Evolutionary conservation across 2,329 filamentous ascomycete genomes (phyloP).

Genomic region (Pseudocercospora vitis): DNA sequence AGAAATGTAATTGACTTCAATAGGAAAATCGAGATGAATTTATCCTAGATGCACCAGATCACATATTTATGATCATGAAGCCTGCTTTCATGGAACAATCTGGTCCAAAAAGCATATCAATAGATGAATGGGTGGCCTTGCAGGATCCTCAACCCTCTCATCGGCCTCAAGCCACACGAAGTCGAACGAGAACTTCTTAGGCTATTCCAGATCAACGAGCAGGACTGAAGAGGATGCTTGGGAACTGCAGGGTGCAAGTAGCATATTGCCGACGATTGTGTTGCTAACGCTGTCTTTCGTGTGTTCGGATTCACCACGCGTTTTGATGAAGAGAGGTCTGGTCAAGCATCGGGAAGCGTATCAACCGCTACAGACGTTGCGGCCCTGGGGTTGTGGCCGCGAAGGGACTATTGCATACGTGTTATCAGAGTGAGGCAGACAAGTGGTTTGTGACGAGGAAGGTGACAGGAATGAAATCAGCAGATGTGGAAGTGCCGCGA

Average conservation of each 20-base stretch:
- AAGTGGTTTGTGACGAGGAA: constrained; percentile 17
- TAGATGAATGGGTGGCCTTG: neutral
- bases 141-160: constrained; percentile 30
- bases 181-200: constrained; percentile 29
- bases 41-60: constrained; percentile 12
- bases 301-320: constrained; percentile 35
- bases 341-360: constrained; percentile 30
- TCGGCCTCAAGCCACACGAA: constrained; percentile 18
- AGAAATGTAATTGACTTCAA: neutral
- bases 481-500: constrained; percentile 3
- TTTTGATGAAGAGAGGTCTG: constrained; percentile 31
- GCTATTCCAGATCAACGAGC: constrained; percentile 33
- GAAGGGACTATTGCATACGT: constrained; percentile 33
- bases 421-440: constrained; percentile 34
- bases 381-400: constrained; percentile 33
- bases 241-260: constrained; percentile 35
- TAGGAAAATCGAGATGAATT: constrained; percentile 1
- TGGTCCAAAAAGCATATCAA: neutral
- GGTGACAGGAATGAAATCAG: constrained; percentile 8
- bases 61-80: constrained; percentile 8
- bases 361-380: constrained; percentile 26
- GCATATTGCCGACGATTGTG: constrained; percentile 31
- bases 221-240: constrained; percentile 28
- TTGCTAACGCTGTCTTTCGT: constrained; percentile 32
- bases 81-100: neutral